Evolutionary conservation across 345 rosid genomes (phyloP), one percentile per base, ranked within the genome.

Genomic region (Boechera divaricarpa): DNA sequence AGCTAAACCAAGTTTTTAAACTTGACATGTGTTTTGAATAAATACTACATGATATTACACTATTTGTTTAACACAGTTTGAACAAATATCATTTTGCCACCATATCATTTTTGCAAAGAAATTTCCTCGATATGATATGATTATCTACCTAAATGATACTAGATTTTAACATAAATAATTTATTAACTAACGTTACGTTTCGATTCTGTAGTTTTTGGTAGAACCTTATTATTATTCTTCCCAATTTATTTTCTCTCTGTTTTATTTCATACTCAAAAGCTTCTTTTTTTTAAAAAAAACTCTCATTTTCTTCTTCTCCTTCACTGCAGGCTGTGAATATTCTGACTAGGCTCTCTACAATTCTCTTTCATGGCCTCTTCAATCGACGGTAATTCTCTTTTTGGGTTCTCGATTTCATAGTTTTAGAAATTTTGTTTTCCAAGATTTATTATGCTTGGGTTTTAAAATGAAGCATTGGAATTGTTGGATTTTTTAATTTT

Each of bases 311-410:
- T 63, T 26, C 41, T 16, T 53, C 11, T 41, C 54, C 21, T 74
- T 49, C 72, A 42, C 48, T 38, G 57, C 8, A 58, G 54, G 32
- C 55, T 36, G 33, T 47, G 32, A 56, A 67, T 26, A 44, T 63
- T 73, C 21, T 63, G 32, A 63, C 36, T 29, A 10, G 31, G 39
- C 9, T 18, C 44, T 74, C 45, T 18, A 42, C 31, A n/a, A 5
- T 29, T 38, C 13, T 64, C 39, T 32, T 4, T 24, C n/a, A 68
- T 60, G 63, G 69, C 36, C 47, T 42, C 79, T 52, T 69, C 69
- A 39, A 18, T 10, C 7, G 47, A 60, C 2, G 63, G 79, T 76
- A 67, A 35, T 15, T 44, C 10, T 24, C 6, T 35, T 10, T 48
- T 48, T 24, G 33, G 6, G 8, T 16, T 53, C 13, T 24, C 2